Evolutionary conservation across 2,329 filamentous ascomycete species (phyloP).

Genomic region (Monosporascus ibericus): DNA sequence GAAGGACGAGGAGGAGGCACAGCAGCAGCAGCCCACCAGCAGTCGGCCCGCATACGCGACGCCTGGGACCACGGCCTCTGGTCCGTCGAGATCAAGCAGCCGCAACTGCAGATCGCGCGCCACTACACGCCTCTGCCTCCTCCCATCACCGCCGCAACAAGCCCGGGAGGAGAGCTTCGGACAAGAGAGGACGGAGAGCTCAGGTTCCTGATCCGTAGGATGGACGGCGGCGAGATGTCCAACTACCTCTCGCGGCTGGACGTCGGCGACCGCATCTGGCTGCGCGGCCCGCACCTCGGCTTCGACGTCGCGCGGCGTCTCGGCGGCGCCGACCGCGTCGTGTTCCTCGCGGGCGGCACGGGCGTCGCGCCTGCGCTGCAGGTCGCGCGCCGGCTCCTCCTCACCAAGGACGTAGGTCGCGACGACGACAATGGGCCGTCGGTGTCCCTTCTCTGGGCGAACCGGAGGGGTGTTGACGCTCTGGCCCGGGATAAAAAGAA

Average conservation of each 20-base stretch:
- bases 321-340: conserved; percentile 35
- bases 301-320: conserved; percentile 42
- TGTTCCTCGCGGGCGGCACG: conserved; percentile 89
- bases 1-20: neutral
- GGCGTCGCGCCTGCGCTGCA: conserved; percentile 89
- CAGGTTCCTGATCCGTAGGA: conserved; percentile 71
- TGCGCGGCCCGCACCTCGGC: conserved; percentile 74
- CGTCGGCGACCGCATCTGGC: conserved; percentile 58
- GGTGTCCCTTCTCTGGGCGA: conserved; percentile 81
- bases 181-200: conserved; percentile 31
- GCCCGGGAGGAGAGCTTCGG: neutral
- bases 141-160: neutral
- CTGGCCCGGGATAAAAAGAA: conserved; percentile 39
- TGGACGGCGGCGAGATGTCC: conserved; percentile 79
- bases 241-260: conserved; percentile 65
- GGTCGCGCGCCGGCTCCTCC: conserved; percentile 58
- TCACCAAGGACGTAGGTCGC: conserved; percentile 21
- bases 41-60: conserved; percentile 19
- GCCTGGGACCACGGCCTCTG: conserved; percentile 64
- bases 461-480: conserved; percentile 60
- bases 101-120: conserved; percentile 83
- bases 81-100: conserved; percentile 92
- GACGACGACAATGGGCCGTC: conserved; percentile 28
- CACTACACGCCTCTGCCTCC: conserved; percentile 83
- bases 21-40: neutral